Evolutionary conservation across 805 yeast genomes (phyloP).

Genomic region (Scheffersomyces lignosus): DNA sequence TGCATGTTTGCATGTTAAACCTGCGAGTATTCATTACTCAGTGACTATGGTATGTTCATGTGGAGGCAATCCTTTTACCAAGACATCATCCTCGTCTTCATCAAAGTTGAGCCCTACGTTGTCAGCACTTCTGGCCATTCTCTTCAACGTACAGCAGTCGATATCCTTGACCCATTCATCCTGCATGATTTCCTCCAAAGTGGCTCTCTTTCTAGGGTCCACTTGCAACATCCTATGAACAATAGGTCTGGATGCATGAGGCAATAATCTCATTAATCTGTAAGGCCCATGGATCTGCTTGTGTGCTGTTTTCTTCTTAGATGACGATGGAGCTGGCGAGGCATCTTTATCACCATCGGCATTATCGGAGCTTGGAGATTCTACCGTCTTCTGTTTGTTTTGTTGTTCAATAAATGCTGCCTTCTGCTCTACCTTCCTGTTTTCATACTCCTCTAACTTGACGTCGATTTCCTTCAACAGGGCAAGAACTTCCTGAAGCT

Average conservation of each 20-base stretch:
- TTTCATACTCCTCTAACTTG: constrained; percentile 38
- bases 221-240: constrained; percentile 64
- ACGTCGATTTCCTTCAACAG: constrained; percentile 39
- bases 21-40: no score
- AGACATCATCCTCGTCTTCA: constrained; percentile 37
- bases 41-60: constrained; percentile 44
- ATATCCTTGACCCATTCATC: constrained; percentile 75
- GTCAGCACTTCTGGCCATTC: constrained; percentile 17
- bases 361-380: neutral
- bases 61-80: constrained; percentile 36
- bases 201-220: constrained; percentile 62
- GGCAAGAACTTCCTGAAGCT: constrained; percentile 28
- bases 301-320: constrained; percentile 37
- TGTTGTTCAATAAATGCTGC: constrained; percentile 24
- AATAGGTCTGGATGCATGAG: constrained; percentile 81
- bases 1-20: no score
- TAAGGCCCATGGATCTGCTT: constrained; percentile 80
- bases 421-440: constrained; percentile 34
- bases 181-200: constrained; percentile 59
- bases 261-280: constrained; percentile 74
- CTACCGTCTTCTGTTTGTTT: constrained; percentile 8
- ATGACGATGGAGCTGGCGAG: constrained; percentile 1
- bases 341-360: constrained; percentile 10
- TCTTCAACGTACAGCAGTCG: constrained; percentile 54
- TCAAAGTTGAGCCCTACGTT: constrained; percentile 25